Evolutionary conservation across 331 rosid genomes (phyloP), one percentile per base, ranked within the genome.

Genomic region (Phaseolus coccineus): DNA sequence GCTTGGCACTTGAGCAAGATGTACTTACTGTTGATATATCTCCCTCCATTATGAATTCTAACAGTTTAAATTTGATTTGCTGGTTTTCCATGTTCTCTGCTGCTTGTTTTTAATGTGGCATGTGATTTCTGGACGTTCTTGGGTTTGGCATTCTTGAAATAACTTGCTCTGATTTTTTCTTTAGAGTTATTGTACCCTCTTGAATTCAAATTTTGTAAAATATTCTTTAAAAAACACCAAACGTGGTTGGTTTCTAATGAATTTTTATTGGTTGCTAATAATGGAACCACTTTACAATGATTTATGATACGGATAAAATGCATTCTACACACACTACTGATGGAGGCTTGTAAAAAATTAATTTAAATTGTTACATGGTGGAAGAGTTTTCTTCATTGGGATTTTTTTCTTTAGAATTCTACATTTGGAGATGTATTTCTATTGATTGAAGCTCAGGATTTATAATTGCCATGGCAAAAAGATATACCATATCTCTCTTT

Each of bases 1-100:
- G 98, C 65, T 77, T 96, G 89, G 98, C 98, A 70, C 97, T 96
- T 79, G 99, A 96, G 69, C 99, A 96, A 89, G 98, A 96, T 85
- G 99, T 96, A 91, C 24, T 75, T 31, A 44, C 53, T 27, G 52
- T 42, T 65, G 0, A 76, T 79, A 33, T 69, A 69, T 83, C 11
- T 14, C 10, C 28, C 5, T 37, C 39, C 35, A 10, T 15, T 37
- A 55, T 57, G 68, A 77, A 62, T 69, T 75, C 37, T 37, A 30
- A 40, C 57, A 7, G 19, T 44, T 67, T 59, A 53, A 22, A 55
- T 72, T 56, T 73, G 33, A 64, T 80, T 53, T 69, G 2, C 47
- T 68, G 5, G 5, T 6, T 35, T 27, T 4, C 37, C 44, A 58
- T 66, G 8, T 56, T 10, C 4, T 51, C 51, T 25, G 47, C 37